Base-by-base conservation (phyloP, 768 basidiomycete species). In the Lactifluus rugatus region DNA sequence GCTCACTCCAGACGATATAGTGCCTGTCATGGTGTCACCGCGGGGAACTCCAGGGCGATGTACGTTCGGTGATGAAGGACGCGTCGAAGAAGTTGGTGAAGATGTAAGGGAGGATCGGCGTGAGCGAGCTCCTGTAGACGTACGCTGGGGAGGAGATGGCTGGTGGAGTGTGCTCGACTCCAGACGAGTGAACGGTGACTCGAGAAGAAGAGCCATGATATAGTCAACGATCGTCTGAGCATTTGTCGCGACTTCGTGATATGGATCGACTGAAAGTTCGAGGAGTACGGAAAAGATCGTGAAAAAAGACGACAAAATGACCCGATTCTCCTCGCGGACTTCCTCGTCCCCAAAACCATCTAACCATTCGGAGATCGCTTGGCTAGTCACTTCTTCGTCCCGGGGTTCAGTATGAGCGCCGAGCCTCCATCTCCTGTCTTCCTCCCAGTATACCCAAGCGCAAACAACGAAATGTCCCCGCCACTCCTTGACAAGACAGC, bases 391-490 rank as follows among this genome's bases (percentile, higher is more conserved):
- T 54, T 91, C 87, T n/a, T 90, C 87, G 48, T 85, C 84, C 31
- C 72, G 64, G 57, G 70, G 66, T 31, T 61, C 47, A 21, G 60
- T 64, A 16, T 70, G 63, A 37, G 64, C 76, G 63, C 66, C 78
- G 72, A 53, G 13, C 37, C 64, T 69, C 81, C 85, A 83, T 58
- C 77, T 80, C 50, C 84, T 73, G 64, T 95, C 89, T 69, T 94
- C 90, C 67, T 96, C 93, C 84, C 90, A 90, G 68, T 96, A 94
- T 9, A 92, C 74, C 94, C 95, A 98, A 1, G 95, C 93, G 61
- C 95, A 96, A 39, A 93, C 83, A 48, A 95, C 90, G 65, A 98
- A 93, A 74, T 90, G 90, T 7, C 95, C 96, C 56, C 93, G 76
- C 91, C 94, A 97, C 70, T 98, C 95, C 70, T 93, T 89, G 37